Percentiles rank a stretch among this genome's conserved stretches.
Conservation (phyloP, 208 protist genomes). For the Trypanosoma platydactyli region DNA sequence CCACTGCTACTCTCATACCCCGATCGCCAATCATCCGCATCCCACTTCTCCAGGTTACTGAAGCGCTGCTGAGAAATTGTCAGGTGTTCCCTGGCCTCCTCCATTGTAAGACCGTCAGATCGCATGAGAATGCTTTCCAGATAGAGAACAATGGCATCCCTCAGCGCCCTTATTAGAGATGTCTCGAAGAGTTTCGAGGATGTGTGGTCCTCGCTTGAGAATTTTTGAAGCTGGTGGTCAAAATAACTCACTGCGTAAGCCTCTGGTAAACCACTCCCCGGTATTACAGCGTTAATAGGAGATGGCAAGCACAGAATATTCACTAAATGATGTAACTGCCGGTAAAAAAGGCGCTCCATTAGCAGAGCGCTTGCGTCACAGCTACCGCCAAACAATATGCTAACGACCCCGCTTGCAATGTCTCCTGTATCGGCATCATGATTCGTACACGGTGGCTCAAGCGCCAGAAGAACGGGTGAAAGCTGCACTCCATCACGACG, state of each 20-base stretch:
- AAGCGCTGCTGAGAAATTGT: conserved; percentile 15
- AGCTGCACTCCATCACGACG: background rate
- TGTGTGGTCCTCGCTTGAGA: background rate
- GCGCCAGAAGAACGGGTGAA: conserved; percentile 13
- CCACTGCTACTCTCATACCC: background rate
- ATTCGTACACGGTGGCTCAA: conserved; percentile 3
- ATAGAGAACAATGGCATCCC: conserved; percentile 21
- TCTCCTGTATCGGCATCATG: background rate
- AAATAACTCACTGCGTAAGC: conserved; percentile 23
- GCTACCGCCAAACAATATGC: conserved; percentile 31
- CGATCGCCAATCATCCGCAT: background rate
- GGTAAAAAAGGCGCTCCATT: conserved; percentile 21
- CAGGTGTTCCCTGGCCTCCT: conserved; percentile 19
- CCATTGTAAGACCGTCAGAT: conserved; percentile 19
- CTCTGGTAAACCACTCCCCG: conserved; percentile 21
- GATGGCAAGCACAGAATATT: conserved; percentile 25
- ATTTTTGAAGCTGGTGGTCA: conserved; percentile 14
- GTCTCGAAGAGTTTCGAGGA: conserved; percentile 9
- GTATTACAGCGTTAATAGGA: conserved; percentile 20
- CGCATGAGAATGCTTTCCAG: conserved; percentile 19
- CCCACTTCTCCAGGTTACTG: background rate
- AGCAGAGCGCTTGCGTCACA: conserved; percentile 8
- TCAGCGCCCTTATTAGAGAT: conserved; percentile 14
- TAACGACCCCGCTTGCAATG: conserved; percentile 3
- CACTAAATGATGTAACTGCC: conserved; percentile 29